phyloP scores from a whole-genome alignment of 371 early-diverging fungal species.

The Entomophthora muscae region DNA sequence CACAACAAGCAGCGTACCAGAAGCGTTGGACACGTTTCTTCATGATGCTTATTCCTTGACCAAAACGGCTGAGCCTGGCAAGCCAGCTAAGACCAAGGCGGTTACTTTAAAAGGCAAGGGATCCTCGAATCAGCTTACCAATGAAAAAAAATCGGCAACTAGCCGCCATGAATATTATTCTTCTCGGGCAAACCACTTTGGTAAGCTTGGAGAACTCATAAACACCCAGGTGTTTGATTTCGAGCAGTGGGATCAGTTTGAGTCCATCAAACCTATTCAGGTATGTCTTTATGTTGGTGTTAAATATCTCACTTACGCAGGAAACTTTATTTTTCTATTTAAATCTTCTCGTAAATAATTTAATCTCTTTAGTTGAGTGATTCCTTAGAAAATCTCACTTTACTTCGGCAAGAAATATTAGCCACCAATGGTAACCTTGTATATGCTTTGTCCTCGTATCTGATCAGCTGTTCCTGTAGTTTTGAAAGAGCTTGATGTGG shows the following conservation, averaged over 20 bases:
- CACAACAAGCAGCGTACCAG: background rate
- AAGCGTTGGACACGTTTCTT: background rate
- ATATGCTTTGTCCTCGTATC: too few relatives aligned
- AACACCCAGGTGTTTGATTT: slow-evolving; percentile 9
- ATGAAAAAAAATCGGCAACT: background rate
- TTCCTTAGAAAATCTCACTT: background rate
- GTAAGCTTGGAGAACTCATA: slow-evolving; percentile 5
- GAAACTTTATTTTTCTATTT: too few relatives aligned
- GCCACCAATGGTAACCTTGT: background rate
- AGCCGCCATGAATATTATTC: background rate
- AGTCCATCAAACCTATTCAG: background rate
- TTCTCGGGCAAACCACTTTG: background rate
- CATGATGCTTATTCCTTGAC: background rate
- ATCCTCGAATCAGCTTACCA: background rate
- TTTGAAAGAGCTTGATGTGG: background rate
- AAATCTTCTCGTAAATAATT: background rate
- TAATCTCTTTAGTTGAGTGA: background rate
- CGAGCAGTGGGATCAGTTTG: slow-evolving; percentile 7
- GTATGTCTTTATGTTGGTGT: too few relatives aligned
- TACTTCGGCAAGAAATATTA: background rate
- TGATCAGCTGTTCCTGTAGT: too few relatives aligned
- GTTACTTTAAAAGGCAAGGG: background rate
- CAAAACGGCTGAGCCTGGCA: background rate
- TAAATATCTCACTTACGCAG: too few relatives aligned
- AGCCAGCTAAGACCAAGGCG: background rate